Conservation (phyloP, 176 grass and related monocot species). For the Ananas comosus region DNA sequence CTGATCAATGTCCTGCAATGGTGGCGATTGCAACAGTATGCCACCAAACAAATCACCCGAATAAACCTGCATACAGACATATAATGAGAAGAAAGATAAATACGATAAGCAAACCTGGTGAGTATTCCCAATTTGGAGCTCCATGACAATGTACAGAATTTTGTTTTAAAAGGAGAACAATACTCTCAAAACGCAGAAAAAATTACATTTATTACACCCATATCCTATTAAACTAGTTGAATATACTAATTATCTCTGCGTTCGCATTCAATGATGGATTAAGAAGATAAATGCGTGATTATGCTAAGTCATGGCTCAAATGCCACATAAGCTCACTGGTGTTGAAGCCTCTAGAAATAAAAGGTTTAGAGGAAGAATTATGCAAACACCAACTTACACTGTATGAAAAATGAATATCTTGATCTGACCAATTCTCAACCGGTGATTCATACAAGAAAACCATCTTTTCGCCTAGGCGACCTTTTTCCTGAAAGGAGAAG, state of each 20-base stretch:
- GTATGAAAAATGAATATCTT: conserved; percentile 80
- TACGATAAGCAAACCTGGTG: not conserved
- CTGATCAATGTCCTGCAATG: conserved; percentile 54
- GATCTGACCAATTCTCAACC: conserved; percentile 82
- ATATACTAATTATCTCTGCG: too few relatives aligned
- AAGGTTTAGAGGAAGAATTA: conserved; percentile 4
- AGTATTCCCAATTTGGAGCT: not conserved
- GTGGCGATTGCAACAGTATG: conserved; percentile 71
- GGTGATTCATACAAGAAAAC: conserved; percentile 65
- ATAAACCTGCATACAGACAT: conserved; percentile 21
- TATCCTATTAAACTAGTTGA: too few relatives aligned
- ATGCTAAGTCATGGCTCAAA: not conserved
- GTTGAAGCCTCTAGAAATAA: not conserved
- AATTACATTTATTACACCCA: too few relatives aligned
- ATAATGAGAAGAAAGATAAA: not conserved
- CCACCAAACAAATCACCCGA: conserved; percentile 72
- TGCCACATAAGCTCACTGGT: not conserved
- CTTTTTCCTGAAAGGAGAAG: conserved; percentile 57
- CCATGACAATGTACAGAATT: too few relatives aligned
- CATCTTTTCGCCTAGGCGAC: conserved; percentile 62
- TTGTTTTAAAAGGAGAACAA: too few relatives aligned
- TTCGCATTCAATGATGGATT: too few relatives aligned
- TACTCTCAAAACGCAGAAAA: too few relatives aligned
- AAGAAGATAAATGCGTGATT: not conserved
- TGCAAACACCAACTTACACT: conserved; percentile 47